Evolutionary conservation across 2,329 filamentous ascomycete species (phyloP).

Genomic region (Neocatenulostroma microsporum): DNA sequence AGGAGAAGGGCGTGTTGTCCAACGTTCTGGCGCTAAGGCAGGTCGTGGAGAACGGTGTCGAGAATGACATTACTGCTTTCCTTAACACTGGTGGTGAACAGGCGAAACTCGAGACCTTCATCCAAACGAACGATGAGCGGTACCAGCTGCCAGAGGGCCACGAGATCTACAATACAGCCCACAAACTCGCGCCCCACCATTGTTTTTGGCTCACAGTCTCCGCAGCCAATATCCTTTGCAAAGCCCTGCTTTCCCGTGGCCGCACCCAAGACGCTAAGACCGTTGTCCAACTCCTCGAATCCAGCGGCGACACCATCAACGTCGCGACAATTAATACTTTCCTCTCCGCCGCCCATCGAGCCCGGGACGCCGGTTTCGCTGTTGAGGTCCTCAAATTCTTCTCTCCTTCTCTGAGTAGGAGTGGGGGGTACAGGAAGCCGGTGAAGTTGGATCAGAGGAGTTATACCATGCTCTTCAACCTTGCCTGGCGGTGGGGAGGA

Average conservation of each 20-base stretch:
- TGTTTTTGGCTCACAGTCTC: constrained; percentile 22
- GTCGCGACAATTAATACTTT: constrained; percentile 20
- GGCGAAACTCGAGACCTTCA: constrained; percentile 11
- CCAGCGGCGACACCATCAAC: constrained; percentile 10
- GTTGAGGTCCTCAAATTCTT: constrained; percentile 14
- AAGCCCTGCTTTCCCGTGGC: constrained; percentile 17
- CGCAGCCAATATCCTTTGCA: constrained; percentile 18
- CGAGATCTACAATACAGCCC: not conserved
- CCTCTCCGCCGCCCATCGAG: constrained; percentile 14
- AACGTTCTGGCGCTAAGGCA: constrained; percentile 9
- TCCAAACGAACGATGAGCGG: constrained; percentile 13
- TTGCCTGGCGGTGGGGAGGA: constrained; percentile 19
- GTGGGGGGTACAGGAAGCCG: too few species aligned
- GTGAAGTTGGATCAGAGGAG: constrained; percentile 8
- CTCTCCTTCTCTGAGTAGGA: constrained; percentile 9
- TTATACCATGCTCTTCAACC: constrained; percentile 17
- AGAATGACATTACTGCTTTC: constrained; percentile 11
- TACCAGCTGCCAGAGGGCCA: too few species aligned
- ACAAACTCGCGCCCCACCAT: not conserved
- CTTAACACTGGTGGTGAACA: too few species aligned
- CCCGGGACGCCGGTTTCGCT: constrained; percentile 12
- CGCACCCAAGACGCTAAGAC: constrained; percentile 14
- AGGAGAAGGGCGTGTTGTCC: constrained; percentile 15
- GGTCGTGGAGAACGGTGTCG: constrained; percentile 9
- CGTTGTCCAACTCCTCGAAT: constrained; percentile 14